A percentile compares a stretch with the other conserved stretches of the same genome.
phyloP scores from a whole-genome alignment of 2,329 filamentous ascomycete genomes.

The Aspergillus japonicus region DNA sequence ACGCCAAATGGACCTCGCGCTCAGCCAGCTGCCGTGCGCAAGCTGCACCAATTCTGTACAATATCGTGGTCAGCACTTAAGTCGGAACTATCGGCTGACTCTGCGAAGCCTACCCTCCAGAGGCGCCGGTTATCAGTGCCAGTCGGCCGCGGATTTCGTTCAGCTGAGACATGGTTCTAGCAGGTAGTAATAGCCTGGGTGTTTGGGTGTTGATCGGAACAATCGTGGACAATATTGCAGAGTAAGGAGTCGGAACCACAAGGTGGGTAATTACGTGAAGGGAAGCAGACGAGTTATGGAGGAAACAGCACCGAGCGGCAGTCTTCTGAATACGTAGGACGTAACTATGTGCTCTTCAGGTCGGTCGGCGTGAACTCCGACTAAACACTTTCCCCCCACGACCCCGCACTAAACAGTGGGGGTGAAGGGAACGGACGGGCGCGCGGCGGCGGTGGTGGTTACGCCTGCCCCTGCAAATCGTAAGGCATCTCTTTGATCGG shows the following conservation, averaged over 20 bases:
- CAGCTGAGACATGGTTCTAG: constrained; percentile 18
- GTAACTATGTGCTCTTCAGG: neutral
- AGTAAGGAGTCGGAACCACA: neutral
- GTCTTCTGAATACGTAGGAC: neutral
- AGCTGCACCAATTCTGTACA: constrained; percentile 57
- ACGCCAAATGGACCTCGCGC: constrained; percentile 55
- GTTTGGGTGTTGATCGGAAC: neutral
- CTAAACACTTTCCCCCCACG: neutral
- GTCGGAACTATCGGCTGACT: constrained; percentile 7
- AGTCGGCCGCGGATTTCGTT: constrained; percentile 55
- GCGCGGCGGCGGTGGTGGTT: neutral
- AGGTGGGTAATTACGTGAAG: neutral
- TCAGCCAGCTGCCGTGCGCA: constrained; percentile 57
- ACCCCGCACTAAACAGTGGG: neutral
- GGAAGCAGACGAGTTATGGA: neutral
- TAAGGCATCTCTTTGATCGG: neutral
- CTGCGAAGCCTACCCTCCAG: constrained; percentile 52
- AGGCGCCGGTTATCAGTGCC: constrained; percentile 61
- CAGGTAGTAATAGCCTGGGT: neutral
- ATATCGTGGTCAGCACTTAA: neutral
- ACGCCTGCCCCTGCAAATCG: too few relatives aligned
- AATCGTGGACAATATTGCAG: neutral
- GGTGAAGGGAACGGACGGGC: neutral
- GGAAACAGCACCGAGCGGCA: neutral
- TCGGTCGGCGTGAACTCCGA: neutral